A percentile compares a stretch with the other conserved stretches of the same genome.
These are phyloP conservation scores for Taiozyma onychis DNA, from an alignment of 1,139 yeast genomes.

Conservation along the genomic window DNA sequence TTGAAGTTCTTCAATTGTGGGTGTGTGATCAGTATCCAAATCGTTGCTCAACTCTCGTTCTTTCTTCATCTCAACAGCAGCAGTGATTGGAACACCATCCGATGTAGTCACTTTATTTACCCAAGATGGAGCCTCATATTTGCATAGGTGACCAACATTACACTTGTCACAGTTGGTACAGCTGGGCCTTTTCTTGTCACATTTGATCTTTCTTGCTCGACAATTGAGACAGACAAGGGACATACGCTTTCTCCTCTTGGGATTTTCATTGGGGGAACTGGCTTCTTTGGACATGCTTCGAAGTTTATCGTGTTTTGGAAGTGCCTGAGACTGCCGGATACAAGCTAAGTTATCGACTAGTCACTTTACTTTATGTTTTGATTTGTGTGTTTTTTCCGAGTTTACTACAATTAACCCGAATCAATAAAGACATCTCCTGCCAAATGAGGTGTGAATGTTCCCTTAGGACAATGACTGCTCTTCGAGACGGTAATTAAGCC, in stretches of 20 bases:
- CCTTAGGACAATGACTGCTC: too few relatives aligned
- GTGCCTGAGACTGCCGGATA: not conserved
- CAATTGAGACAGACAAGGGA: conserved; percentile 23
- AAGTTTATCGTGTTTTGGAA: too few relatives aligned
- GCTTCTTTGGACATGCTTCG: not conserved
- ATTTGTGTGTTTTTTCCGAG: not conserved
- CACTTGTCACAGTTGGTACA: conserved; percentile 22
- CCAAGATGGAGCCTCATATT: conserved; percentile 25
- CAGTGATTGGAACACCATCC: conserved; percentile 2
- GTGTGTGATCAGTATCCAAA: not conserved
- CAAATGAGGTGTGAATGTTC: too few relatives aligned
- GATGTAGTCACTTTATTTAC: conserved; percentile 12
- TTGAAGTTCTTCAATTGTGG: conserved; percentile 1
- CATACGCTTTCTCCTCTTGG: conserved; percentile 24
- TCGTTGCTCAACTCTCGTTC: not conserved
- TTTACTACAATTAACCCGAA: not conserved
- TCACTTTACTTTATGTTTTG: not conserved
- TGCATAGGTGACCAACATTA: conserved; percentile 22
- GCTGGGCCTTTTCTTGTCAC: conserved; percentile 21
- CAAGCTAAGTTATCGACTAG: too few relatives aligned
- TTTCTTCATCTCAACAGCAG: not conserved
- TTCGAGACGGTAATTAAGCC: too few relatives aligned
- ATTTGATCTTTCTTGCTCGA: conserved; percentile 23
- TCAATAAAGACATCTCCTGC: not conserved
- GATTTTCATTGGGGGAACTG: conserved; percentile 2